Conservation (phyloP, 192 early-diverging fungal genomes). For the Obelidium mucronatum region DNA sequence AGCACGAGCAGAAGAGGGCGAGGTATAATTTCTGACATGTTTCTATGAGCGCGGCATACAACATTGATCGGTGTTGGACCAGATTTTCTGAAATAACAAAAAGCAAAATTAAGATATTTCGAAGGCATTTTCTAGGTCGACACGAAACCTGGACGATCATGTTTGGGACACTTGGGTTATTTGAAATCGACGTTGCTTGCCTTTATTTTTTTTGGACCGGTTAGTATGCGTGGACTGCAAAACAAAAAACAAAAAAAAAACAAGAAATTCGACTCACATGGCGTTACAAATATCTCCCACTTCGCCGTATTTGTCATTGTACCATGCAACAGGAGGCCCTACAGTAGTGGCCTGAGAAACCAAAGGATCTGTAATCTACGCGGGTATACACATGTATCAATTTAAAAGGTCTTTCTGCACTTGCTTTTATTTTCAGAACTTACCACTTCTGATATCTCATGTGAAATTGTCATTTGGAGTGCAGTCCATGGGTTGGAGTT, state of each 20-base stretch:
- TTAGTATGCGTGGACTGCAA: too few relatives aligned
- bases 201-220: too few relatives aligned
- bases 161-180: conserved; percentile 4
- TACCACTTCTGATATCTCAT: conserved; percentile 36
- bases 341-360: conserved; percentile 11
- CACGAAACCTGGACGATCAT: conserved; percentile 22
- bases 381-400: background rate
- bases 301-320: conserved; percentile 31
- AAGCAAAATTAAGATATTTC: background rate
- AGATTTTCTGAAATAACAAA: conserved; percentile 14
- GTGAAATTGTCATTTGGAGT: conserved; percentile 30
- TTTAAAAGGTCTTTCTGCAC: background rate
- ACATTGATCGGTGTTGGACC: conserved; percentile 14
- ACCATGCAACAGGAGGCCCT: conserved; percentile 34
- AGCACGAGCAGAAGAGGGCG: too few relatives aligned
- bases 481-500: conserved; percentile 33
- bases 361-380: conserved; percentile 29
- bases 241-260: background rate
- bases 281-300: conserved; percentile 34
- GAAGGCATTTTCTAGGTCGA: background rate
- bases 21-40: too few relatives aligned
- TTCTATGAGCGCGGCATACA: conserved; percentile 4
- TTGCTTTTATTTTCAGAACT: too few relatives aligned
- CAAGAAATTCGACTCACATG: conserved; percentile 2
- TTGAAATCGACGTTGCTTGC: conserved; percentile 14